Conservation (phyloP, 2,329 filamentous ascomycete species). For the Pyrenochaeta sp. region DNA sequence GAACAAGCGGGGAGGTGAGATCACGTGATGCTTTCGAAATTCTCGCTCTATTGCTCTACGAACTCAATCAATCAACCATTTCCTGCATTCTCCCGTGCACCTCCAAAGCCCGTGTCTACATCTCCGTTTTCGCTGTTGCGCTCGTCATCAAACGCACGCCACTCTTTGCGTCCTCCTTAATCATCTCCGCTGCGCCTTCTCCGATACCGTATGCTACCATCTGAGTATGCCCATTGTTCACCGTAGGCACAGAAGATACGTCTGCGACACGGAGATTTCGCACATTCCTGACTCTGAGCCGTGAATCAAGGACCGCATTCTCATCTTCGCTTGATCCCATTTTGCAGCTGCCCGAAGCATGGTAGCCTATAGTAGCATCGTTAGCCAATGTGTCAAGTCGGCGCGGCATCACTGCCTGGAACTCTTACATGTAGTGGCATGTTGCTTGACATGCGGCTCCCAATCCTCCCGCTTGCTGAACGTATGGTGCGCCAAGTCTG, state of each 20-base stretch:
- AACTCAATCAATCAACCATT: no score
- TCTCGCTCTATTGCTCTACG: no score
- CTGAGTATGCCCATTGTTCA: slow-evolving; percentile 45
- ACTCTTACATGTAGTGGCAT: slow-evolving; percentile 65
- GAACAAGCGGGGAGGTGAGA: no score
- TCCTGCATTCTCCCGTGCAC: no score
- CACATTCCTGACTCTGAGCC: slow-evolving; percentile 38
- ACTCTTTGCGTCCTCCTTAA: slow-evolving; percentile 39
- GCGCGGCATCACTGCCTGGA: not conserved
- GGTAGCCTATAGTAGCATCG: slow-evolving; percentile 46
- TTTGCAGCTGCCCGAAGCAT: slow-evolving; percentile 65
- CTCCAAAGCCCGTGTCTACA: no score
- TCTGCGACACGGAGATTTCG: slow-evolving; percentile 37
- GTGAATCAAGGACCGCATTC: slow-evolving; percentile 48
- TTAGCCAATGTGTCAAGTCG: no score
- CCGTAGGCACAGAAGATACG: slow-evolving; percentile 28
- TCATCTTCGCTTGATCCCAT: slow-evolving; percentile 55
- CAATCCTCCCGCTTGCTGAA: slow-evolving; percentile 65
- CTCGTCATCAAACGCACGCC: no score
- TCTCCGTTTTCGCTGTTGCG: no score
- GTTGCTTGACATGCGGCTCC: slow-evolving; percentile 63
- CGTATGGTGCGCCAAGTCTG: slow-evolving; percentile 59
- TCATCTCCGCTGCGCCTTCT: slow-evolving; percentile 41
- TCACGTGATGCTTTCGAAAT: no score
- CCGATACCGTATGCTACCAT: slow-evolving; percentile 47